phyloP scores from a whole-genome alignment of 345 rosid species.

The Hibiscus trionum region DNA sequence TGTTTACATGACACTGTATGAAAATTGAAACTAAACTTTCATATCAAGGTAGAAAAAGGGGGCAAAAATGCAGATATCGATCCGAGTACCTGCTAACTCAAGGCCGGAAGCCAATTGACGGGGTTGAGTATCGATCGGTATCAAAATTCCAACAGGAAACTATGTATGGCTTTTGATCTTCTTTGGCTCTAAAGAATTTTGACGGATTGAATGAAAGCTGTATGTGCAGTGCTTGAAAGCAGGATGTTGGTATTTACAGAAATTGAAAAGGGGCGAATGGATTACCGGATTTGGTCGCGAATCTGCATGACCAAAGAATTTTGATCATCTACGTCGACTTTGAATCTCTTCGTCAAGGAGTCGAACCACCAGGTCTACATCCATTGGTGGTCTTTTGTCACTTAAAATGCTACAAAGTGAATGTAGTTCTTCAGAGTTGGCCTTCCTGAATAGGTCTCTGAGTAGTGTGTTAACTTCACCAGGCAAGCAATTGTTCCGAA shows the following conservation, averaged over 20 bases:
- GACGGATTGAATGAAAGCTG: conserved; percentile 12
- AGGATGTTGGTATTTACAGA: conserved; percentile 28
- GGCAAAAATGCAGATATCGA: neutral
- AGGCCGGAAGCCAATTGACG: neutral
- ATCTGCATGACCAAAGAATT: conserved; percentile 5
- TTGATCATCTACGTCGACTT: conserved; percentile 37
- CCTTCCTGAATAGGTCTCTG: conserved; percentile 60
- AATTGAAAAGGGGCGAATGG: neutral
- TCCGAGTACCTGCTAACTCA: neutral
- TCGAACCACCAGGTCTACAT: conserved; percentile 27
- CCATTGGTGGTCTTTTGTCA: conserved; percentile 25
- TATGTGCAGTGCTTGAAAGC: conserved; percentile 3
- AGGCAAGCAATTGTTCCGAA: conserved; percentile 20
- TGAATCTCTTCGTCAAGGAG: conserved; percentile 62
- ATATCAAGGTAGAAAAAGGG: neutral
- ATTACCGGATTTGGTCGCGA: neutral
- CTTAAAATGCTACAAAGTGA: conserved; percentile 37
- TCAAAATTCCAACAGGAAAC: neutral
- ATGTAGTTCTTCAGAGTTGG: conserved; percentile 53
- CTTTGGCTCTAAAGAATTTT: conserved; percentile 19
- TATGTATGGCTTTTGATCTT: conserved; percentile 2
- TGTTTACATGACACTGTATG: neutral
- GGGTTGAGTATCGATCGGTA: neutral
- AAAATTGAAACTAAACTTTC: neutral
- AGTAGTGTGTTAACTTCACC: conserved; percentile 34